Percentiles rank a stretch among this genome's conserved stretches.
These are phyloP conservation scores for Penicillium sp. DNA, from an alignment of 2,329 filamentous ascomycete genomes.

Conservation along the genomic window DNA sequence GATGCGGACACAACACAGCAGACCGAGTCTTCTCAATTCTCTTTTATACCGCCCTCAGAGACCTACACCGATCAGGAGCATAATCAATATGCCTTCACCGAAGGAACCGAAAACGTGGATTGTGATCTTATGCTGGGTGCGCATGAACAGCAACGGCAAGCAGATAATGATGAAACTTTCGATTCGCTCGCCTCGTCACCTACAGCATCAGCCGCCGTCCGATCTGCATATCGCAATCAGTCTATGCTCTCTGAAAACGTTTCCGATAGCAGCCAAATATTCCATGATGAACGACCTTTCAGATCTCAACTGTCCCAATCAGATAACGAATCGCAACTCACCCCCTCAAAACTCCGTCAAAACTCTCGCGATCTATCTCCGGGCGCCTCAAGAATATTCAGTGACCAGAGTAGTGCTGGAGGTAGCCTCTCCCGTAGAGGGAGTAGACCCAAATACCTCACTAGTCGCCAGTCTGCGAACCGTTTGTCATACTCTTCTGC, in stretches of 20 bases:
- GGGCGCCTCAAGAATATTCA: conserved; percentile 24
- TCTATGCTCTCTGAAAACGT: conserved; percentile 27
- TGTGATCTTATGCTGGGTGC: conserved; percentile 18
- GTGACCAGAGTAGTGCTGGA: conserved; percentile 27
- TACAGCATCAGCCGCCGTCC: conserved; percentile 43
- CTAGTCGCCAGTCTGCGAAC: conserved; percentile 55
- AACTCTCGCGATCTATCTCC: conserved; percentile 30
- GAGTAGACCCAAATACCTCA: conserved; percentile 56
- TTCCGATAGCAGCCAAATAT: conserved; percentile 18
- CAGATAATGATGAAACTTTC: conserved; percentile 38
- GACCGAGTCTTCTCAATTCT: conserved; percentile 24
- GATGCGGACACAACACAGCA: conserved; percentile 14
- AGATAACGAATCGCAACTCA: conserved; percentile 27
- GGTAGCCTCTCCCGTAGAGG: conserved; percentile 28
- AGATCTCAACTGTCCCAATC: conserved; percentile 21
- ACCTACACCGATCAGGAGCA: conserved; percentile 13
- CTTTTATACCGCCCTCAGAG: conserved; percentile 27
- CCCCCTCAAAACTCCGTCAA: conserved; percentile 26
- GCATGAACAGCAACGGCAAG: conserved; percentile 12
- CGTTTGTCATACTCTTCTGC: conserved; percentile 59
- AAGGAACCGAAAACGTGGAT: conserved; percentile 11
- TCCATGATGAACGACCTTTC: conserved; percentile 22
- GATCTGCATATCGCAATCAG: conserved; percentile 40
- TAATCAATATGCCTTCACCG: conserved; percentile 2
- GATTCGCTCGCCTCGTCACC: conserved; percentile 47